Percentiles rank a stretch among this genome's conserved stretches.
These are phyloP conservation scores for Calycina herbarum DNA, from an alignment of 2,329 filamentous ascomycete genomes.

Conservation along the genomic window DNA sequence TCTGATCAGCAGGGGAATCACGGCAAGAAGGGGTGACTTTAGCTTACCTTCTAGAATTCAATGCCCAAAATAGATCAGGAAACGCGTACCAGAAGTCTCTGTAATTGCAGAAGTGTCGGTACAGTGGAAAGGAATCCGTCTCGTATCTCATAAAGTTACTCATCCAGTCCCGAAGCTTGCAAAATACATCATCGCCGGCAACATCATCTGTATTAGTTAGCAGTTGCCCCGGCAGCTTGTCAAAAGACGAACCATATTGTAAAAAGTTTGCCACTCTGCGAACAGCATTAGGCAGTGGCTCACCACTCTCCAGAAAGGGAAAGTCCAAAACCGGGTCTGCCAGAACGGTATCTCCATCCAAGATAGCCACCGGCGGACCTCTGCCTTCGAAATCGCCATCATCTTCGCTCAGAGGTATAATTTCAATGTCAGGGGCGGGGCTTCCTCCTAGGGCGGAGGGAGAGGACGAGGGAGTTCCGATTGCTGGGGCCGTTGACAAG, in stretches of 20 bases:
- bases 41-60: conserved; percentile 46
- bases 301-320: conserved; percentile 40
- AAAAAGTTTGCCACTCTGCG: conserved; percentile 35
- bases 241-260: conserved; percentile 41
- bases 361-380: conserved; percentile 34
- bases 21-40: not conserved
- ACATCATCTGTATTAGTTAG: conserved; percentile 42
- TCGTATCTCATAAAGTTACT: conserved; percentile 48
- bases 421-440: conserved; percentile 36
- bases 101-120: conserved; percentile 48
- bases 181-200: conserved; percentile 47
- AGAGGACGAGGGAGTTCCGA: conserved; percentile 37
- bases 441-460: conserved; percentile 34
- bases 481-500: conserved; percentile 31
- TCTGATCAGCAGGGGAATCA: conserved; percentile 21
- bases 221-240: not conserved
- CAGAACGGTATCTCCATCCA: conserved; percentile 24
- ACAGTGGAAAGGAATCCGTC: conserved; percentile 37
- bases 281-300: conserved; percentile 26
- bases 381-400: conserved; percentile 29
- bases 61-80: conserved; percentile 49
- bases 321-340: conserved; percentile 49
- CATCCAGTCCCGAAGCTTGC: conserved; percentile 52
- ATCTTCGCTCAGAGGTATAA: conserved; percentile 31
- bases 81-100: conserved; percentile 53